Conservation (phyloP, 1,284 basidiomycete species). For the Amylostereum areolatum region DNA sequence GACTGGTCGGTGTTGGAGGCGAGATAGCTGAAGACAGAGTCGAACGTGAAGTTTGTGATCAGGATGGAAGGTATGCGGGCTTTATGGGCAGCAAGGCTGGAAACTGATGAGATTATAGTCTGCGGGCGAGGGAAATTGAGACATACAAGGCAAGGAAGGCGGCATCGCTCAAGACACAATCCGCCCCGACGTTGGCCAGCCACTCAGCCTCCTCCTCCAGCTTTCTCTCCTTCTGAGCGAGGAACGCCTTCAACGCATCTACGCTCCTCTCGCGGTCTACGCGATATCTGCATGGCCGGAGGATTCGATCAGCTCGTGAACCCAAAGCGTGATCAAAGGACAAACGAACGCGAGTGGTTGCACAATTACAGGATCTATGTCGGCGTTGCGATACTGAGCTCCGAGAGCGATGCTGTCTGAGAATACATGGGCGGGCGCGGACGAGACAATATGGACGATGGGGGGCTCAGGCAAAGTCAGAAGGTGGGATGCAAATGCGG, state of each 20-base stretch:
- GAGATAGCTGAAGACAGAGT: constrained; percentile 75
- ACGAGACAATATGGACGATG: constrained; percentile 55
- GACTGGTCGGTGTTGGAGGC: constrained; percentile 36
- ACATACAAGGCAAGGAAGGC: constrained; percentile 73
- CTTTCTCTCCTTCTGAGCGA: constrained; percentile 48
- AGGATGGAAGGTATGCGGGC: constrained; percentile 62
- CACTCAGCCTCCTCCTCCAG: constrained; percentile 52
- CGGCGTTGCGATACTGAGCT: constrained; percentile 56
- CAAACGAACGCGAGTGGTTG: constrained; percentile 62
- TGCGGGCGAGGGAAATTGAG: background rate
- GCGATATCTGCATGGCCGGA: constrained; percentile 38
- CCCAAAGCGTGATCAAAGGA: background rate
- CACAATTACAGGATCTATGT: constrained; percentile 69
- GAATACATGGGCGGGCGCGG: constrained; percentile 63
- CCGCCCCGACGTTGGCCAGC: constrained; percentile 44
- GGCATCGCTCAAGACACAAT: constrained; percentile 69
- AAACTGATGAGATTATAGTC: background rate
- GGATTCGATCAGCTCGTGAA: background rate
- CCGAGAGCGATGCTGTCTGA: constrained; percentile 52
- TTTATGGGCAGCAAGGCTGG: constrained; percentile 60
- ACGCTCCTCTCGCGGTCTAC: constrained; percentile 69
- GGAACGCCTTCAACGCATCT: constrained; percentile 52
- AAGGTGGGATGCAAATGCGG: constrained; percentile 57
- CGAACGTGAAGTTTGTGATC: constrained; percentile 78
- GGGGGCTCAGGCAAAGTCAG: constrained; percentile 37